Conservation (phyloP, 1,284 basidiomycete genomes). For the Apiotrichum siamense region DNA sequence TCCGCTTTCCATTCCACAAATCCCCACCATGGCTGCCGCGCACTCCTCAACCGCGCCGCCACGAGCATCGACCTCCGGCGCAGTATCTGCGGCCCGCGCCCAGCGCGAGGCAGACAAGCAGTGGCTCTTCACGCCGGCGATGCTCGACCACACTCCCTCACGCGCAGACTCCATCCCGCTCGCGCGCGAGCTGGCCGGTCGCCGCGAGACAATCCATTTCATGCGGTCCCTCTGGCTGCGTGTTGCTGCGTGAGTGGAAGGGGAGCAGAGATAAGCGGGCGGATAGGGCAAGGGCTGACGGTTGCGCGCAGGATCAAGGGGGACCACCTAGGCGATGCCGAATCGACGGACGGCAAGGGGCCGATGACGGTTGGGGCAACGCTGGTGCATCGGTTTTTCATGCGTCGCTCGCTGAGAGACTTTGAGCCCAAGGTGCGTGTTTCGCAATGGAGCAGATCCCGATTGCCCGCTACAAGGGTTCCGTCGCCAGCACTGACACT, state of each 20-base stretch:
- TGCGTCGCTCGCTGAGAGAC: conserved; percentile 81
- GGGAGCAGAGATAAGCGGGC: neutral
- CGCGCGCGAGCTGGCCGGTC: conserved; percentile 26
- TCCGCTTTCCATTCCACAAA: too few species aligned
- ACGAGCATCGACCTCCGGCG: too few species aligned
- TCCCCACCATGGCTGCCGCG: too few species aligned
- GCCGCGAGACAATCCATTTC: conserved; percentile 23
- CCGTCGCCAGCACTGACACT: neutral
- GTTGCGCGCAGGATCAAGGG: conserved; percentile 1
- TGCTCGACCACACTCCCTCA: conserved; percentile 31
- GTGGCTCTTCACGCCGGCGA: conserved; percentile 30
- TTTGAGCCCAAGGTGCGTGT: conserved; percentile 52
- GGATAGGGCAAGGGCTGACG: too few species aligned
- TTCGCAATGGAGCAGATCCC: neutral
- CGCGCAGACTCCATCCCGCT: conserved; percentile 22
- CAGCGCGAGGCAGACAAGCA: conserved; percentile 28
- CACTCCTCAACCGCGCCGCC: too few species aligned
- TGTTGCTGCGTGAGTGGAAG: conserved; percentile 4
- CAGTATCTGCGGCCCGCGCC: too few species aligned
- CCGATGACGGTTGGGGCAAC: conserved; percentile 72
- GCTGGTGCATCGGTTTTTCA: conserved; percentile 91
- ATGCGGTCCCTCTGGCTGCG: conserved; percentile 14
- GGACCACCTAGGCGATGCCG: conserved; percentile 16
- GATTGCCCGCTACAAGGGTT: neutral
- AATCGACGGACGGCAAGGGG: conserved; percentile 18